phyloP scores from a whole-genome alignment of 192 early-diverging fungal genomes.

The Geranomyces variabilis region DNA sequence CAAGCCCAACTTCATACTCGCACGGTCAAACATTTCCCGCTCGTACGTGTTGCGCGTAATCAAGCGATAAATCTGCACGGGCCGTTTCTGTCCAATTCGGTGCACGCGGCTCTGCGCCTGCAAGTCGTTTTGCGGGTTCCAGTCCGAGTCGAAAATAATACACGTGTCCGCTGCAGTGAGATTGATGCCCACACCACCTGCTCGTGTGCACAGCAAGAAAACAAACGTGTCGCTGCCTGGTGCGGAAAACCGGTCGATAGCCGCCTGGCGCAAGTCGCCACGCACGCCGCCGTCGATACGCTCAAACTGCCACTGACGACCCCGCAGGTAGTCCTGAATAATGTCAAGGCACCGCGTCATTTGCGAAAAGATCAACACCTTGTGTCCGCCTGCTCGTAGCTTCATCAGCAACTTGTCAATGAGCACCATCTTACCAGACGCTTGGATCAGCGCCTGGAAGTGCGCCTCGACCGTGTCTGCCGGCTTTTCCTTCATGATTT shows the following conservation, averaged over 20 bases:
- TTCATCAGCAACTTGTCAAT: slow-evolving; percentile 81
- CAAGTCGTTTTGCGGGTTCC: slow-evolving; percentile 90
- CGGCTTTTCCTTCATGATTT: slow-evolving; percentile 67
- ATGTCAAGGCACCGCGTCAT: slow-evolving; percentile 83
- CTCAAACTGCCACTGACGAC: slow-evolving; percentile 72
- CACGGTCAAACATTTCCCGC: slow-evolving; percentile 87
- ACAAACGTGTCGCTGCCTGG: slow-evolving; percentile 78
- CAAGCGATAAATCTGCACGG: slow-evolving; percentile 72
- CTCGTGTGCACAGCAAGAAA: slow-evolving; percentile 82
- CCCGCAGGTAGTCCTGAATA: slow-evolving; percentile 79
- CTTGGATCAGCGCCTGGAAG: slow-evolving; percentile 71
- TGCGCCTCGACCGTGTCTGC: slow-evolving; percentile 62
- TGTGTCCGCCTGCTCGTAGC: slow-evolving; percentile 74
- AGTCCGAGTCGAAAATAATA: slow-evolving; percentile 86
- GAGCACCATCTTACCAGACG: slow-evolving; percentile 82
- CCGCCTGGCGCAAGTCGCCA: slow-evolving; percentile 79
- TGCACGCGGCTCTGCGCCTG: slow-evolving; percentile 84
- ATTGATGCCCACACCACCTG: slow-evolving; percentile 89
- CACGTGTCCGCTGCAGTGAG: slow-evolving; percentile 84
- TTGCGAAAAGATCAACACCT: slow-evolving; percentile 87
- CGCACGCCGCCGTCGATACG: slow-evolving; percentile 81
- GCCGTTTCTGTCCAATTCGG: slow-evolving; percentile 87
- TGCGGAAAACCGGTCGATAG: slow-evolving; percentile 81
- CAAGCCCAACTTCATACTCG: slow-evolving; percentile 83
- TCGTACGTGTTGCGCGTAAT: slow-evolving; percentile 85